Evolutionary conservation across 2,329 filamentous ascomycete genomes (phyloP).

Genomic region (Monilinia laxa): DNA sequence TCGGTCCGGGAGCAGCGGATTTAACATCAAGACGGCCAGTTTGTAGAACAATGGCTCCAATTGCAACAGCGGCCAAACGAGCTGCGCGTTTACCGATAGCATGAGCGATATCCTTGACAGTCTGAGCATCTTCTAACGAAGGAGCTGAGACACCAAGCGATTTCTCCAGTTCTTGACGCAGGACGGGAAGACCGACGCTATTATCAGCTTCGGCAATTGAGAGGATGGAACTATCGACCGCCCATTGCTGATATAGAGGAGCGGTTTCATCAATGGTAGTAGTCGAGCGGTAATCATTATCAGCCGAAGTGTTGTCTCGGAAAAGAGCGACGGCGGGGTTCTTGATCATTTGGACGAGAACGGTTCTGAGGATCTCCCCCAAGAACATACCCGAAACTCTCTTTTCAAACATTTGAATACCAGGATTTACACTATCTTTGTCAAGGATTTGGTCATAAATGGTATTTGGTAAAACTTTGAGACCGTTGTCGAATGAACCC

Average conservation of each 20-base stretch:
- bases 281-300: conserved; percentile 68
- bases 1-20: conserved; percentile 27
- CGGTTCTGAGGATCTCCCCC: conserved; percentile 84
- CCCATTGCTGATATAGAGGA: conserved; percentile 76
- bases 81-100: conserved; percentile 88
- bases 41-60: conserved; percentile 79
- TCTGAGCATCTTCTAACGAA: conserved; percentile 79
- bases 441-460: conserved; percentile 80
- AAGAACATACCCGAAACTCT: conserved; percentile 97
- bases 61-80: conserved; percentile 80
- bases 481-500: conserved; percentile 95
- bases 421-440: conserved; percentile 79
- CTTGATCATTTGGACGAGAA: conserved; percentile 70
- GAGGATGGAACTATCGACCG: conserved; percentile 86
- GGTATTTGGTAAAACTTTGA: conserved; percentile 84
- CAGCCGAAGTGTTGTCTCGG: conserved; percentile 69
- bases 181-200: conserved; percentile 66
- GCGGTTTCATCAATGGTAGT: conserved; percentile 66
- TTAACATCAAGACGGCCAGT: conserved; percentile 64
- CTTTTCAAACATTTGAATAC: conserved; percentile 99
- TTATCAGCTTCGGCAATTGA: conserved; percentile 82
- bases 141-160: conserved; percentile 74
- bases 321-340: conserved; percentile 69
- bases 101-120: conserved; percentile 78
- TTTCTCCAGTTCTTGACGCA: conserved; percentile 76